Percentiles rank a stretch among this genome's conserved stretches.
Evolutionary conservation across 768 basidiomycete species (phyloP).

Genomic region (Aureoboletus auriporus): DNA sequence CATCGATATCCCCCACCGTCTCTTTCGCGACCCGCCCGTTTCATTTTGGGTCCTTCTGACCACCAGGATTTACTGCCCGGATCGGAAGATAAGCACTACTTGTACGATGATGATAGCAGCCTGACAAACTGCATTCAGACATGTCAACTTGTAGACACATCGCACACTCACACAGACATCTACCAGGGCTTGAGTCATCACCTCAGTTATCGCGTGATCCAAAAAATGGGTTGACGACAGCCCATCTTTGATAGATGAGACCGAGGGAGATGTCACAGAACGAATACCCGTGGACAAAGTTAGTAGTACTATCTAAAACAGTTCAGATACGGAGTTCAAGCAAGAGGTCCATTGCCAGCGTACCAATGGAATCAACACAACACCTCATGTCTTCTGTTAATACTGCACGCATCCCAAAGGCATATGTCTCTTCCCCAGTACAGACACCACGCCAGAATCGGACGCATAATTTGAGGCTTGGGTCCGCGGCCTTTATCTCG

Average conservation of each 20-base stretch:
- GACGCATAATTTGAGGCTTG: constrained; percentile 75
- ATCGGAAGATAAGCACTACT: constrained; percentile 60
- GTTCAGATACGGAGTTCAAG: no score
- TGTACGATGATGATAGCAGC: constrained; percentile 87
- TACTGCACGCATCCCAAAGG: constrained; percentile 44
- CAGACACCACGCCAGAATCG: constrained; percentile 33
- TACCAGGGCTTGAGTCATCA: constrained; percentile 57
- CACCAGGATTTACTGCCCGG: constrained; percentile 44
- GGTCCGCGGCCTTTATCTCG: constrained; percentile 61
- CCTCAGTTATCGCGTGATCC: constrained; percentile 51
- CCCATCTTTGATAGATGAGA: constrained; percentile 72
- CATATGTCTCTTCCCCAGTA: constrained; percentile 92
- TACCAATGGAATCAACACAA: constrained; percentile 93
- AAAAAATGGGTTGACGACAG: constrained; percentile 88
- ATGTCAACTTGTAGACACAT: not conserved
- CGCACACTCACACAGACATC: constrained; percentile 63
- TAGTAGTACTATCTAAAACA: constrained; percentile 73
- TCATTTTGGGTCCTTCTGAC: no score
- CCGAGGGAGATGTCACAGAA: constrained; percentile 89
- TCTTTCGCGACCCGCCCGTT: no score
- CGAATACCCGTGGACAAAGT: constrained; percentile 82
- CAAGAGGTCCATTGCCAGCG: not conserved
- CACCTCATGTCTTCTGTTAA: constrained; percentile 89
- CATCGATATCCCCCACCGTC: no score
- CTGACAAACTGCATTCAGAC: constrained; percentile 20